Evolutionary conservation across 1,284 basidiomycete species (phyloP).

Genomic region (Malassezia japonica): DNA sequence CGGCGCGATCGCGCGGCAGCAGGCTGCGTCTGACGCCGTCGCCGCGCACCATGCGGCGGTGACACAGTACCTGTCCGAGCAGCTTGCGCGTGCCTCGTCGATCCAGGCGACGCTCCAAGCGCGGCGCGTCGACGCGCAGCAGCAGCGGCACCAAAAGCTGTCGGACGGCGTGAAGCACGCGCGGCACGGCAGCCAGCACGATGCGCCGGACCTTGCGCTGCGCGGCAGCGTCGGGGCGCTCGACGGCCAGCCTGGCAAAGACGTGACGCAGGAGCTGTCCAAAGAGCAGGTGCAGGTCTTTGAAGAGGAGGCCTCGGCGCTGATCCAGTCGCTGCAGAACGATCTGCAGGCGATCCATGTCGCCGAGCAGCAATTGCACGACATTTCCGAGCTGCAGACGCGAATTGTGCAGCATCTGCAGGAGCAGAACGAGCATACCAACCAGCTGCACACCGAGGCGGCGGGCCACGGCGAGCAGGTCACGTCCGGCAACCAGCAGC

Average conservation of each 20-base stretch:
- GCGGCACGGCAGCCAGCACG: too few species aligned
- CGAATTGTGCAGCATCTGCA: conserved; percentile 76
- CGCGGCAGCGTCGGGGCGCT: conserved; percentile 6
- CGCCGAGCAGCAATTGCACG: conserved; percentile 74
- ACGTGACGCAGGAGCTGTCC: conserved; percentile 28
- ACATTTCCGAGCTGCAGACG: conserved; percentile 79
- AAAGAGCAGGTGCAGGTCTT: conserved; percentile 78
- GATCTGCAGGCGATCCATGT: conserved; percentile 74
- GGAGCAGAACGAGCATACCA: conserved; percentile 76
- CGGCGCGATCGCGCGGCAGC: not conserved
- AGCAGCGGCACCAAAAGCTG: conserved; percentile 20
- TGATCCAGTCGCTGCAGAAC: conserved; percentile 69
- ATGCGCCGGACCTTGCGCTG: not conserved
- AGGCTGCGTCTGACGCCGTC: conserved; percentile 36
- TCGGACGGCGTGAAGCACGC: conserved; percentile 5
- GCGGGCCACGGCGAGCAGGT: conserved; percentile 71
- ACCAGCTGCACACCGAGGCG: conserved; percentile 78
- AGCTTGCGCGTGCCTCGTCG: conserved; percentile 67
- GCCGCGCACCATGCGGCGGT: conserved; percentile 72
- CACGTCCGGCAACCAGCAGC: conserved; percentile 73
- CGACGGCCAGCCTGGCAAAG: conserved; percentile 14
- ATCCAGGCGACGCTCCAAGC: conserved; percentile 76
- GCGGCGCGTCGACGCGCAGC: conserved; percentile 25
- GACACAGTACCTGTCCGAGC: conserved; percentile 70
- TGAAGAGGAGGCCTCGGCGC: conserved; percentile 74